These are phyloP conservation scores for Graphilbum ipis-grandicollis DNA, from an alignment of 2,329 filamentous ascomycete genomes.

Conservation along the genomic window DNA sequence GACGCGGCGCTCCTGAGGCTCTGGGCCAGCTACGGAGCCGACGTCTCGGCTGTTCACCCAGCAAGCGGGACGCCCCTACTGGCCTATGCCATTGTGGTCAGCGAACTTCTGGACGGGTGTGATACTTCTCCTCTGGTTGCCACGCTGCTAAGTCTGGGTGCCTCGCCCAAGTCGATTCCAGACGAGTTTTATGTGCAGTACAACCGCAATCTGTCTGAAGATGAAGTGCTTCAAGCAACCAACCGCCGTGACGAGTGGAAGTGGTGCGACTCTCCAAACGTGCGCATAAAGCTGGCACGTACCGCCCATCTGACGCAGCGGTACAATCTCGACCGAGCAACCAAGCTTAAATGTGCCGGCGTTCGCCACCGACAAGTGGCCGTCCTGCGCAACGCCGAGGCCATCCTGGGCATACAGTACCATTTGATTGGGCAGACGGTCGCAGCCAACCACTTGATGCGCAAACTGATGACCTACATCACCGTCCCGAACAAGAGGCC, in stretches of 20 bases:
- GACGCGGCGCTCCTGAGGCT: constrained; percentile 3
- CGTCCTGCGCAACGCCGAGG: constrained; percentile 1
- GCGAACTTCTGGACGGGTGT: constrained; percentile 1
- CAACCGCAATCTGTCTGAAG: constrained; percentile 1
- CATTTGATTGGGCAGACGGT: constrained; percentile 3
- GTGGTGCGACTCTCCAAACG: neutral
- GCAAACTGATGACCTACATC: constrained; percentile 5
- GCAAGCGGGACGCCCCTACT: constrained; percentile 1
- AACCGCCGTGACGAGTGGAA: neutral
- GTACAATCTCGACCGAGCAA: constrained; percentile 4
- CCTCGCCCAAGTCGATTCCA: constrained; percentile 3
- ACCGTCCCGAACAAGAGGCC: constrained; percentile 2
- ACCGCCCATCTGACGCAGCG: constrained; percentile 2
- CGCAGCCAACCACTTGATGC: constrained; percentile 2
- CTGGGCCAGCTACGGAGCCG: constrained; percentile 3
- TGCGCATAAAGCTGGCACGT: constrained; percentile 1
- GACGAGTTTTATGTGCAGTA: constrained; percentile 2
- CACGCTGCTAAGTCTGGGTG: constrained; percentile 6
- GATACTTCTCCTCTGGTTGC: constrained; percentile 3
- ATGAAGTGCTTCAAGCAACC: neutral
- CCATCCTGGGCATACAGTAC: constrained; percentile 2
- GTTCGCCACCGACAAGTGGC: constrained; percentile 3
- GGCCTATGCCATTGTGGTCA: constrained; percentile 2
- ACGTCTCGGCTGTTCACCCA: neutral
- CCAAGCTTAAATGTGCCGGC: constrained; percentile 1